Conservation (phyloP, 116 monocot genomes). For the Cymodocea nodosa region DNA sequence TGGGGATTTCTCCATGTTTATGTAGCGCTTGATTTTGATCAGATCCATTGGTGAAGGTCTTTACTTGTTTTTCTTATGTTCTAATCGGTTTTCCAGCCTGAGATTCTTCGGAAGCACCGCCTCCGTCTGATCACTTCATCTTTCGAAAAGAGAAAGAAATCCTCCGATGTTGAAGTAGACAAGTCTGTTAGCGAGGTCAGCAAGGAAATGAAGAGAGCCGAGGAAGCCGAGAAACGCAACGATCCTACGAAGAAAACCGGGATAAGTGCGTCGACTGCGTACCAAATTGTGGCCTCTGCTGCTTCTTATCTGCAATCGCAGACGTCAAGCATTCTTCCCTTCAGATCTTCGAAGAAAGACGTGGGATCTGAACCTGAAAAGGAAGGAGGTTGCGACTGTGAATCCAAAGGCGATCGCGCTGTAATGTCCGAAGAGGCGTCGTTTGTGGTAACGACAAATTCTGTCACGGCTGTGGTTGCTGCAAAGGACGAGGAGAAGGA, state of each 20-base stretch:
- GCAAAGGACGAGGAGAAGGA: conserved; percentile 66
- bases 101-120: conserved; percentile 33
- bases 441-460: conserved; percentile 58
- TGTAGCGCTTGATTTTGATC: too few species aligned
- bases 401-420: neutral
- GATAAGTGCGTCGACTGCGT: conserved; percentile 27
- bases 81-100: conserved; percentile 23
- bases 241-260: neutral
- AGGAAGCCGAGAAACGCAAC: neutral
- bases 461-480: conserved; percentile 68
- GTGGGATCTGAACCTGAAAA: neutral
- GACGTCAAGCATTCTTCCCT: conserved; percentile 28
- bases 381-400: neutral
- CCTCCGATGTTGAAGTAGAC: conserved; percentile 10
- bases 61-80: too few species aligned
- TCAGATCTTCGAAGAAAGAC: conserved; percentile 8
- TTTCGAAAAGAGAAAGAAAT: conserved; percentile 39
- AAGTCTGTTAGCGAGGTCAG: neutral
- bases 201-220: neutral
- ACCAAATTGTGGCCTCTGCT: conserved; percentile 53
- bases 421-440: conserved; percentile 30
- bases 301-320: conserved; percentile 62
- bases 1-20: too few species aligned
- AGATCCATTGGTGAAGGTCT: too few species aligned
- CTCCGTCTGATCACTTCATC: conserved; percentile 69